Evolutionary conservation across 768 basidiomycete genomes (phyloP), one percentile per base, ranked within the genome.

Genomic region (Leccinum rimulosum): DNA sequence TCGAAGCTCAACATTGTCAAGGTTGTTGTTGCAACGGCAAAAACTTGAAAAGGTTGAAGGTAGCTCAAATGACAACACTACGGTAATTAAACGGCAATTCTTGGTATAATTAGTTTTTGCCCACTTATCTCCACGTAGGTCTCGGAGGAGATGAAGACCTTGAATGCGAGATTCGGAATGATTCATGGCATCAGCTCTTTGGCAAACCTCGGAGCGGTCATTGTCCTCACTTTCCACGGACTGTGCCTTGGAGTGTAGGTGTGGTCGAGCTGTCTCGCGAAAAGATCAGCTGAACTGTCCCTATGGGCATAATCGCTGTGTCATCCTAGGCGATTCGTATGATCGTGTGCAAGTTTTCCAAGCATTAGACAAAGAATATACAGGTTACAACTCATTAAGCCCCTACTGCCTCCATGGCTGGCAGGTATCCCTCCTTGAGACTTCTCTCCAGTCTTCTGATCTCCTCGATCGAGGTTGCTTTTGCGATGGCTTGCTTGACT

Each of bases 391-490:
- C 56, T 66, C 59, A 61, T 84, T 75, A 92, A 75, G 90, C 90
- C 45, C 90, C 89, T 57, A 91, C 85, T 53, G 84, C 81, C 69
- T 91, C 89, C 76, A 87, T 80, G 59, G 84, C 80, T 52, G 93
- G 91, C 74, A 93, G 74, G 73, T 89, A 93, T 48, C 93, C 93
- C 69, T 95, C 93, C 67, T 84, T 82, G 66, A 94, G 74, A 71
- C 84, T 89, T 75, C 90, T 82, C 74, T 95, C 92, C 64, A 95
- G 71, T 68, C 84, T 83, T 73, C 88, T 82, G 67, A 95, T 87
- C 75, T 96, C 93, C 70, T 96, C 93, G 64, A 93, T 84, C 51
- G 91, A 94, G 35, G 88, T 91, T n/a, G 94, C 94, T 62, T 86
- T 88, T 62, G 89, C 88, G 64, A 96, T 95, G 17, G 93, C 93